Evolutionary conservation across 2,329 filamentous ascomycete species (phyloP).

Genomic region (Cladophialophora yegresii): DNA sequence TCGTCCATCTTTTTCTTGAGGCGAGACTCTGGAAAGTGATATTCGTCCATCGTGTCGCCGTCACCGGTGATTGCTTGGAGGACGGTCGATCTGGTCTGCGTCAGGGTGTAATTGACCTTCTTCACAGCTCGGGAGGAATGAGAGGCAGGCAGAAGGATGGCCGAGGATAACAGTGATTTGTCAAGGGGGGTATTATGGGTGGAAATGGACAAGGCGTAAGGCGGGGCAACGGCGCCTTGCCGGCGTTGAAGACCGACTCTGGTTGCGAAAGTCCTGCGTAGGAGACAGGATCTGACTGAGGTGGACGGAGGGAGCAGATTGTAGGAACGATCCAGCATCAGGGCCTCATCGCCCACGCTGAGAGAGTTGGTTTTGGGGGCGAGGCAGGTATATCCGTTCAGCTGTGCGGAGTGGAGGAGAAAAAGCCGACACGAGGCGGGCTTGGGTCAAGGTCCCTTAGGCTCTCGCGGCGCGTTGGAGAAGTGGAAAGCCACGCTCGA

Average conservation of each 20-base stretch:
- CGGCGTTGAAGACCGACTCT: neutral
- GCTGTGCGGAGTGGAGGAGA: constrained; percentile 22
- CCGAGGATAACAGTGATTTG: constrained; percentile 27
- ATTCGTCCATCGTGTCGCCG: constrained; percentile 42
- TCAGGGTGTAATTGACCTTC: neutral
- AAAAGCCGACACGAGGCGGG: neutral
- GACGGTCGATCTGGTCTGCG: constrained; percentile 25
- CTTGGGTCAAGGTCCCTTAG: neutral
- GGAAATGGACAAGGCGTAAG: constrained; percentile 17
- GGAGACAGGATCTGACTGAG: constrained; percentile 3
- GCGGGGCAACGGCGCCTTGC: constrained; percentile 23
- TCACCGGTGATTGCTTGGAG: constrained; percentile 33
- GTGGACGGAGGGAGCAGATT: constrained; percentile 13
- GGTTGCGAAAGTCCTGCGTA: constrained; percentile 10
- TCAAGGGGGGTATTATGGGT: constrained; percentile 18
- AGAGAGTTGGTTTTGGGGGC: constrained; percentile 13
- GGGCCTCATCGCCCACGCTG: constrained; percentile 27
- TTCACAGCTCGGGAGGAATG: neutral
- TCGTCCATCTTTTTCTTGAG: constrained; percentile 52
- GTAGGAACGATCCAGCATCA: constrained; percentile 31
- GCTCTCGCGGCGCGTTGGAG: constrained; percentile 4
- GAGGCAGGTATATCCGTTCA: constrained; percentile 17
- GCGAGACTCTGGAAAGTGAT: constrained; percentile 49
- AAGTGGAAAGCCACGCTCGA: constrained; percentile 4
- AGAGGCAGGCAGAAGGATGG: constrained; percentile 15